Conservation (phyloP, 225 moss, liverwort and hornwort genomes). For the Neckera pumila region DNA sequence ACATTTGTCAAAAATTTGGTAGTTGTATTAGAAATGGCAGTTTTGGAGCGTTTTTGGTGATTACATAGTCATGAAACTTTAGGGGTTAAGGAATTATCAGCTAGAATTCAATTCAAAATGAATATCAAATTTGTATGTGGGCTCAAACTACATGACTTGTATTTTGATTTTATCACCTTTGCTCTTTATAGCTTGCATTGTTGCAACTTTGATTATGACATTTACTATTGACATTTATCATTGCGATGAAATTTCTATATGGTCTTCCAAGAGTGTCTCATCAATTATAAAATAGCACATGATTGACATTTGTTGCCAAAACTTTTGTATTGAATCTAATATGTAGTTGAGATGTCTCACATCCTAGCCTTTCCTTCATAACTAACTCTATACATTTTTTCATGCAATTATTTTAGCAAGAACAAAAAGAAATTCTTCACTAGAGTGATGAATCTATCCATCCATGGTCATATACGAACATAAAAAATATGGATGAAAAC, state of each 20-base stretch:
- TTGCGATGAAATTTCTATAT: too few species aligned
- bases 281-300: too few species aligned
- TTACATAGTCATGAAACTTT: too few species aligned
- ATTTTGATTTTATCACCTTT: not conserved
- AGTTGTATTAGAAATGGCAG: too few species aligned
- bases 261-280: not conserved
- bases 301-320: not conserved
- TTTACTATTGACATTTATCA: too few species aligned
- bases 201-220: too few species aligned
- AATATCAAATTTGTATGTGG: not conserved
- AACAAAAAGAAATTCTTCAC: too few species aligned
- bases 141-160: not conserved
- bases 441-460: too few species aligned
- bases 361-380: not conserved
- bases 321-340: not conserved
- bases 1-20: too few species aligned
- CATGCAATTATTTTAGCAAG: not conserved
- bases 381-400: not conserved
- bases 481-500: not conserved
- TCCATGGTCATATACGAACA: too few species aligned
- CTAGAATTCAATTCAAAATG: not conserved
- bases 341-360: not conserved
- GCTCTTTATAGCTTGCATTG: not conserved
- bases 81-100: not conserved
- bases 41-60: too few species aligned